Base-by-base conservation (phyloP, 2,329 filamentous ascomycete species). In the Ceratocystis papillata region DNA sequence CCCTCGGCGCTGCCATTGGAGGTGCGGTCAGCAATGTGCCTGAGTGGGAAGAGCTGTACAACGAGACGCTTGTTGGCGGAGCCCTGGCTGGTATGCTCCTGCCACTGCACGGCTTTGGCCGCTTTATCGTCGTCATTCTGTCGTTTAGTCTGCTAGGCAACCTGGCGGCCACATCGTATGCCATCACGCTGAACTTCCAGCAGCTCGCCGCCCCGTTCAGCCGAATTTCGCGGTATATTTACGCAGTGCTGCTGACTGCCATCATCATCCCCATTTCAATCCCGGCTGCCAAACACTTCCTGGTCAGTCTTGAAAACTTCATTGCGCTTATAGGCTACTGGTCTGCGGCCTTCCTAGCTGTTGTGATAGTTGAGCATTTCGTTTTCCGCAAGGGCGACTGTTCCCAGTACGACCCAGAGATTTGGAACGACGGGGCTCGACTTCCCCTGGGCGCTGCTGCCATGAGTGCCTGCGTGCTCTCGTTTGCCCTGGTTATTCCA, bases 171-270 rank as follows among this genome's bases (percentile, higher is more conserved):
- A 83, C 81, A 17, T 80, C 83, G 74, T 87, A 87, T 75, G 80
- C 81, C 70, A 79, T 86, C 69, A 83, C 83, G 2, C 77, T 87
- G 69, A 86, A 86, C 76, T 83, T 86, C 73, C 84, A 87, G 73
- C 83, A 84, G 69, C 74, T 87, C 22, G 73, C 83, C 3, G 83
- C 84, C 0, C 78, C 77, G 67, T 77, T 86, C 37, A 76, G 80
- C 65, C 77, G 78, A 55, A 76, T 86, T 2, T 84, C 81, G 4
- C 81, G 84, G 3, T 79, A 81, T 68, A 70, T 83, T 63, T 86
- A 84, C 70, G 78, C 82, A 45, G 71, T 87, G 59, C 73, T 84
- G 66, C 79, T 82, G 53, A 82, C 83, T 1, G 80, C 79, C 45
- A 78, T 87, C 69, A 78, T 85, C 70, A 85, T 87, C 67, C 81